Percentiles rank a stretch among this genome's conserved stretches.
Conservation (phyloP, 2,329 filamentous ascomycete species). For the Thyridium curvatum region DNA sequence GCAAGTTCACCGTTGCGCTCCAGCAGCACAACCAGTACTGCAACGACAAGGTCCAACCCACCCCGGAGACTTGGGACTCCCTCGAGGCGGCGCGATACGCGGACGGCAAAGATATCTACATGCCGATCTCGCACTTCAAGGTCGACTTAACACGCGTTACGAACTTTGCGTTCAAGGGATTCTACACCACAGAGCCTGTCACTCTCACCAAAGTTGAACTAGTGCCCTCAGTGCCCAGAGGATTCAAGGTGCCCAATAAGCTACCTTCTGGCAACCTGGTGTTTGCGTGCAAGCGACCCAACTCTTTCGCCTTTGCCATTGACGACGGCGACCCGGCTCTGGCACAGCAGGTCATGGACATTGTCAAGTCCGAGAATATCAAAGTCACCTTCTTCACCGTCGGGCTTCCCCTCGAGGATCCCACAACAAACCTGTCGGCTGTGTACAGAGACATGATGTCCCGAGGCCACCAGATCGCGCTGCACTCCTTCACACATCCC, state of each 20-base stretch:
- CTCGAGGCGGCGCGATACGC: slow-evolving; percentile 57
- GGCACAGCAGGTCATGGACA: slow-evolving; percentile 54
- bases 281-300: slow-evolving; percentile 59
- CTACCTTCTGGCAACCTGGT: slow-evolving; percentile 54
- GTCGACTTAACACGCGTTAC: slow-evolving; percentile 50
- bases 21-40: slow-evolving; percentile 62
- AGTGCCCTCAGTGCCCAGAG: slow-evolving; percentile 43
- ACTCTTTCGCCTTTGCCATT: slow-evolving; percentile 67
- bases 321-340: slow-evolving; percentile 59
- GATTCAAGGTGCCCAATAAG: slow-evolving; percentile 50
- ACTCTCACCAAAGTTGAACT: slow-evolving; percentile 54
- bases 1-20: slow-evolving; percentile 56
- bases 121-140: slow-evolving; percentile 61
- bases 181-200: slow-evolving; percentile 48
- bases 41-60: slow-evolving; percentile 47
- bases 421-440: slow-evolving; percentile 51
- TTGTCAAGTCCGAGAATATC: slow-evolving; percentile 54
- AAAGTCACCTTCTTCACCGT: slow-evolving; percentile 69
- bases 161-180: slow-evolving; percentile 58
- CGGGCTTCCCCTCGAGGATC: slow-evolving; percentile 53
- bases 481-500: slow-evolving; percentile 66
- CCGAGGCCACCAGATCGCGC: slow-evolving; percentile 60
- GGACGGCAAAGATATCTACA: slow-evolving; percentile 51
- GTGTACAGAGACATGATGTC: slow-evolving; percentile 58
- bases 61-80: slow-evolving; percentile 62